Conservation (phyloP, 805 yeast genomes). For the Maudiozyma saulgeensis region DNA sequence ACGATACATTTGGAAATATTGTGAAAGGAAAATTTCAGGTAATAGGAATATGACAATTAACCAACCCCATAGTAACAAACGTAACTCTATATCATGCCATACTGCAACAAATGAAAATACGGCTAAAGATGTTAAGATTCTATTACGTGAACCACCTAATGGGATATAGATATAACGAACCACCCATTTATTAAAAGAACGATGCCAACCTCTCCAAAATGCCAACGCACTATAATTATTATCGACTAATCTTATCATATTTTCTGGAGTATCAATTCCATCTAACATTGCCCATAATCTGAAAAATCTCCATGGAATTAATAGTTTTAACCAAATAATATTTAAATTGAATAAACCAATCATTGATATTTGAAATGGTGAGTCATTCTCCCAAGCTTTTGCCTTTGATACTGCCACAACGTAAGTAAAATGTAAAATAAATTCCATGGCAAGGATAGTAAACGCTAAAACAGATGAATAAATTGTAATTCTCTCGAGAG, state of each 20-base stretch:
- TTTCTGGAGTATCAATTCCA: conserved; percentile 93
- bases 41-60: conserved; percentile 72
- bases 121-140: conserved; percentile 67
- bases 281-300: conserved; percentile 90
- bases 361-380: conserved; percentile 93
- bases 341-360: conserved; percentile 83
- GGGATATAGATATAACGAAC: conserved; percentile 85
- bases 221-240: conserved; percentile 87
- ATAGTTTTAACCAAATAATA: conserved; percentile 83
- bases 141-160: conserved; percentile 67
- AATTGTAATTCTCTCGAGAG: conserved; percentile 38
- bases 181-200: conserved; percentile 86
- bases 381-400: conserved; percentile 79
- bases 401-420: conserved; percentile 89
- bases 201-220: conserved; percentile 99
- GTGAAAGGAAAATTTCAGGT: conserved; percentile 70
- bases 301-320: conserved; percentile 94
- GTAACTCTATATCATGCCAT: conserved; percentile 95
- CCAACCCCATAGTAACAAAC: conserved; percentile 93
- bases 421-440: conserved; percentile 75
- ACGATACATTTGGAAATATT: conserved; percentile 32
- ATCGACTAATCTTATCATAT: conserved; percentile 93
- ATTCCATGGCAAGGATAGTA: conserved; percentile 82
- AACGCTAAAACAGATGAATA: conserved; percentile 63
- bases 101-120: conserved; percentile 93